These are phyloP conservation scores for Magnaporthiopsis incrustans DNA, from an alignment of 2,329 filamentous ascomycete genomes.

Conservation along the genomic window DNA sequence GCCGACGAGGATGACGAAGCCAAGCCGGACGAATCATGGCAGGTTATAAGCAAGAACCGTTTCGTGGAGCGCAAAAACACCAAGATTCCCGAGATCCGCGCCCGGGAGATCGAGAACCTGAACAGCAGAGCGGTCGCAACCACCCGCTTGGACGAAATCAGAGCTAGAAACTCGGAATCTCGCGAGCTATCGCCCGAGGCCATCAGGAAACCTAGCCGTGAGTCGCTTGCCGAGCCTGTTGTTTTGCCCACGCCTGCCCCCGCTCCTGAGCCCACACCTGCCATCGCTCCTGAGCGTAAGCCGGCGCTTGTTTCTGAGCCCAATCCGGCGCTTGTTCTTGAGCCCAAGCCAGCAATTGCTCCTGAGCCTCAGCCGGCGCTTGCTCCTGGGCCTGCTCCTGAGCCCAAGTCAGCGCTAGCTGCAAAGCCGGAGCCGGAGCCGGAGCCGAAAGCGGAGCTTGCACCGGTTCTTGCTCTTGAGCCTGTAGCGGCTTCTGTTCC, in stretches of 20 bases:
- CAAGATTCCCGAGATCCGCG: conserved; percentile 41
- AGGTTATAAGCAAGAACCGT: conserved; percentile 2
- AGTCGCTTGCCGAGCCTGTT: conserved; percentile 14
- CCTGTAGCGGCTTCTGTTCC: not conserved
- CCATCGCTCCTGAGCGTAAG: not conserved
- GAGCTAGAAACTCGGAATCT: conserved; percentile 36
- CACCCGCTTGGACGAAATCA: conserved; percentile 43
- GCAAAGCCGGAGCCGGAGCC: too few relatives aligned
- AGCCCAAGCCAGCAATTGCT: not conserved
- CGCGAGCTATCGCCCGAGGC: conserved; percentile 33
- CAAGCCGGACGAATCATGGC: conserved; percentile 1
- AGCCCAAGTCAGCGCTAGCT: too few relatives aligned
- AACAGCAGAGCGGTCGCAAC: conserved; percentile 40
- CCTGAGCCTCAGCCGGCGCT: not conserved
- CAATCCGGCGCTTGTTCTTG: not conserved
- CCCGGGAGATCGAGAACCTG: conserved; percentile 32
- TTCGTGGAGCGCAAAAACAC: conserved; percentile 25
- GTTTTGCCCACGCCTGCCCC: conserved; percentile 10
- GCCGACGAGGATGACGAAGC: conserved; percentile 13
- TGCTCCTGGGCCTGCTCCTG: not conserved
- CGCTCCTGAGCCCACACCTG: conserved; percentile 6
- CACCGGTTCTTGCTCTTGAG: not conserved
- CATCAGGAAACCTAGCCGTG: conserved; percentile 22
- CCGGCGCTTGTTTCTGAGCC: not conserved
- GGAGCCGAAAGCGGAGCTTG: not conserved